Evolutionary conservation across 164 flowering plant species (phyloP).

Genomic region (Echeveria elegans): DNA sequence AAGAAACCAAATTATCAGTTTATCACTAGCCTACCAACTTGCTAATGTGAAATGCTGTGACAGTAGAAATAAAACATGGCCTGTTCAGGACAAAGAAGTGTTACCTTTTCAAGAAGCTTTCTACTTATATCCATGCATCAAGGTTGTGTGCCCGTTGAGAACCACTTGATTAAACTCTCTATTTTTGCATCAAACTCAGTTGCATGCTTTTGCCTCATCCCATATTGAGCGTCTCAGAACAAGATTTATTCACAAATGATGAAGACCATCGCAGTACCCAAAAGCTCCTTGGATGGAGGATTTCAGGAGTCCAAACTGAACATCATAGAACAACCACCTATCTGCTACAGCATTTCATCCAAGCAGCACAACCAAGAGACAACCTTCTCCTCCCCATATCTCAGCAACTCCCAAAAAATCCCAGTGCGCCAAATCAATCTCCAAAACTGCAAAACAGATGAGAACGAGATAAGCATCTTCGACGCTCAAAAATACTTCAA

Average conservation of each 20-base stretch:
- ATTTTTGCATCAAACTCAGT: background rate
- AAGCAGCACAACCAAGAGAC: background rate
- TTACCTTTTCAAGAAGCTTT: background rate
- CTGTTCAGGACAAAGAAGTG: background rate
- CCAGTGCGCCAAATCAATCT: background rate
- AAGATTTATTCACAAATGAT: background rate
- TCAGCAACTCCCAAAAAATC: background rate
- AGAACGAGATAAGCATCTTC: constrained; percentile 52
- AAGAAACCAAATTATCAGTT: background rate
- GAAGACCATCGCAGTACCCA: background rate
- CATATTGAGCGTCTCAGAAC: background rate
- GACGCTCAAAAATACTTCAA: constrained; percentile 69
- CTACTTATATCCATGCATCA: background rate
- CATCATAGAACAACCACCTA: background rate
- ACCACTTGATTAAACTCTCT: background rate
- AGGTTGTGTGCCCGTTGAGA: background rate
- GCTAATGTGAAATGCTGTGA: background rate
- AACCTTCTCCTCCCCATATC: background rate
- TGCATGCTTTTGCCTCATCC: background rate
- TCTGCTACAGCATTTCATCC: background rate
- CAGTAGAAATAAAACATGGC: background rate
- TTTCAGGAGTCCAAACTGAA: background rate
- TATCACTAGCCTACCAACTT: background rate
- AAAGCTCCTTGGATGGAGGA: background rate
- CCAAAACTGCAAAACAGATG: background rate